phyloP scores from a whole-genome alignment of 768 basidiomycete species.

The Chalciporus chontae region DNA sequence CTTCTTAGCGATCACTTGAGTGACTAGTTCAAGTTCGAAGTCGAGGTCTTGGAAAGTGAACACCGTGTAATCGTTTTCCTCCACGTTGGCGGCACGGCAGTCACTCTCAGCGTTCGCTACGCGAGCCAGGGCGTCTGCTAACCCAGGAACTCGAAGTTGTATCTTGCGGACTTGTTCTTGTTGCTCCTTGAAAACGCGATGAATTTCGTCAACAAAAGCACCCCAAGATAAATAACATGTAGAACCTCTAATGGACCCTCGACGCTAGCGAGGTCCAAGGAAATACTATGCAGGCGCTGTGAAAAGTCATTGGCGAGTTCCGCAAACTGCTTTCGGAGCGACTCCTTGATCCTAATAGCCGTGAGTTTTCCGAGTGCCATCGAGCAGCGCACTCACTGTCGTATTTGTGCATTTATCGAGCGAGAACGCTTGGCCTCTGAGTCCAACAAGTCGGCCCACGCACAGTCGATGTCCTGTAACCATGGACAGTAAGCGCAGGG shows the following conservation, averaged over 20 bases:
- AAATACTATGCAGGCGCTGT: slow-evolving; percentile 58
- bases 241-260: slow-evolving; percentile 73
- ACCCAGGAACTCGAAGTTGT: slow-evolving; percentile 60
- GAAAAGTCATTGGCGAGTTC: slow-evolving; percentile 75
- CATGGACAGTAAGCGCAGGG: slow-evolving; percentile 9
- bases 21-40: slow-evolving; percentile 82
- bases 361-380: not conserved
- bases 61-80: slow-evolving; percentile 95
- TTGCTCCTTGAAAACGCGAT: slow-evolving; percentile 48
- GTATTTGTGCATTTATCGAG: slow-evolving; percentile 84
- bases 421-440: slow-evolving; percentile 77
- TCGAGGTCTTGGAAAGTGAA: slow-evolving; percentile 86
- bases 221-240: slow-evolving; percentile 1
- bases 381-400: slow-evolving; percentile 58
- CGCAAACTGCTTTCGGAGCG: slow-evolving; percentile 73
- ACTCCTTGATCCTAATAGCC: slow-evolving; percentile 69
- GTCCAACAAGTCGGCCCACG: slow-evolving; percentile 69
- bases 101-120: slow-evolving; percentile 68
- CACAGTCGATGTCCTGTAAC: slow-evolving; percentile 63
- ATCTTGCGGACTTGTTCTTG: slow-evolving; percentile 64
- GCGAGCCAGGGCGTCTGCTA: slow-evolving; percentile 53
- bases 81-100: slow-evolving; percentile 85
- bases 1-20: slow-evolving; percentile 81
- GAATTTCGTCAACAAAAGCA: slow-evolving; percentile 6
- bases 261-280: slow-evolving; percentile 68